Evolutionary conservation across 1,284 basidiomycete genomes (phyloP).

Genomic region (Microbotryum saponariae): DNA sequence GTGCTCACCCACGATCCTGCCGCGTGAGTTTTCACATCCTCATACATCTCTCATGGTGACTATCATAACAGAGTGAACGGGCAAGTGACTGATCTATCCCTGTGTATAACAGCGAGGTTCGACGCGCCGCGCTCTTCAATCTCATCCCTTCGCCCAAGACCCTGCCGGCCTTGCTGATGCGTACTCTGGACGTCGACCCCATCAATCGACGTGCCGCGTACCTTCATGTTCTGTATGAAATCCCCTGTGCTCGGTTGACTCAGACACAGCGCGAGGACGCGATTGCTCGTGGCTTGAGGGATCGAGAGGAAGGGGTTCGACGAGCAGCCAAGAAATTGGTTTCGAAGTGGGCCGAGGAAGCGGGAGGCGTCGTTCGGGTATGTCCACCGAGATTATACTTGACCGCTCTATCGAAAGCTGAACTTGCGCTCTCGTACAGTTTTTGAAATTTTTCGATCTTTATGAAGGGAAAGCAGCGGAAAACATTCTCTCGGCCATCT

Average conservation of each 20-base stretch:
- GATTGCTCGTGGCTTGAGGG: conserved; percentile 74
- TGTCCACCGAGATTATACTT: background rate
- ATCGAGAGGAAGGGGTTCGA: conserved; percentile 74
- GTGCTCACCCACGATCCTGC: conserved; percentile 67
- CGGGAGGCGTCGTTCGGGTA: conserved; percentile 3
- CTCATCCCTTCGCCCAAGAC: conserved; percentile 58
- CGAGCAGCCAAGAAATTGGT: conserved; percentile 70
- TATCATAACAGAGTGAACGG: conserved; percentile 2
- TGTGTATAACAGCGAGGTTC: conserved; percentile 62
- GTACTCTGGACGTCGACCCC: conserved; percentile 78
- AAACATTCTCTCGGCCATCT: conserved; percentile 58
- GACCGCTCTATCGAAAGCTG: background rate
- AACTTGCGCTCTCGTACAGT: conserved; percentile 42
- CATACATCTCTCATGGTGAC: background rate
- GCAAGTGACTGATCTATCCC: background rate
- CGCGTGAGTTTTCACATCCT: conserved; percentile 51
- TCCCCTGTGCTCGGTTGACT: conserved; percentile 58
- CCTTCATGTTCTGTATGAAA: conserved; percentile 52
- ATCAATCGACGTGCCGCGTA: conserved; percentile 76
- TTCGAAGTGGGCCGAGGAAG: conserved; percentile 53
- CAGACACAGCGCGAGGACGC: conserved; percentile 70
- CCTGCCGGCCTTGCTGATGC: conserved; percentile 62
- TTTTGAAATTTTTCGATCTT: conserved; percentile 60
- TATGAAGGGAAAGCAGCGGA: conserved; percentile 55
- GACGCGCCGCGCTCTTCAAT: conserved; percentile 75